phyloP scores from a whole-genome alignment of 495 filamentous ascomycete genomes.

The Cercophora newfieldiana region DNA sequence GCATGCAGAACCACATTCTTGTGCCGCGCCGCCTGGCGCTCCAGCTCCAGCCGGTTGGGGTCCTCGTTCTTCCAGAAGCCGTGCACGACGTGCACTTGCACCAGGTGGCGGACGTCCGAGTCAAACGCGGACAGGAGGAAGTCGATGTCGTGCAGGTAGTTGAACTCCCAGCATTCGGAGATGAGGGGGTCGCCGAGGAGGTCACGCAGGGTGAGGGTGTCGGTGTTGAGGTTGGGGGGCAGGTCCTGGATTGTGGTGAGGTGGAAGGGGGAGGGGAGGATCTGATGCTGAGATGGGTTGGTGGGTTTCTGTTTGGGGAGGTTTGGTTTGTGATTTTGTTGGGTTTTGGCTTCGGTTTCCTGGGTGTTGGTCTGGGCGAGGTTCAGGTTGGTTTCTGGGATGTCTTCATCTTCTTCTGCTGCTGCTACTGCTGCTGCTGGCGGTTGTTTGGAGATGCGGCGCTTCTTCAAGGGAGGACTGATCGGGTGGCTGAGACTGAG shows the following conservation, averaged over 20 bases:
- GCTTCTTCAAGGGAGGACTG: constrained; percentile 43
- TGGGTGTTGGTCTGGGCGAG: not conserved
- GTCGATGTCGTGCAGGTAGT: constrained; percentile 79
- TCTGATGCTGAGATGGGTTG: not conserved
- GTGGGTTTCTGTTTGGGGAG: not conserved
- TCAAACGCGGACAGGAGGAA: constrained; percentile 68
- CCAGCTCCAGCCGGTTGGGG: constrained; percentile 55
- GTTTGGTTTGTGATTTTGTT: not conserved
- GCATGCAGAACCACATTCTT: constrained; percentile 68
- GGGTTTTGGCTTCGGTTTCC: not conserved
- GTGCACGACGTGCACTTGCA: constrained; percentile 77
- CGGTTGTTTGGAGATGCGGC: constrained; percentile 19
- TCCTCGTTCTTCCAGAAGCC: constrained; percentile 85
- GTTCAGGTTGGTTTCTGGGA: not conserved
- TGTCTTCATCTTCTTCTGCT: not conserved
- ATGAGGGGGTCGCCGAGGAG: constrained; percentile 83
- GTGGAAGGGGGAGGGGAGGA: constrained; percentile 64
- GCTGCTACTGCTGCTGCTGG: constrained; percentile 9
- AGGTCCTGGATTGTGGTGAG: constrained; percentile 72
- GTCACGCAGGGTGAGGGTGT: constrained; percentile 66
- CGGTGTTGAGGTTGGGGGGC: constrained; percentile 59
- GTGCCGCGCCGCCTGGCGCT: constrained; percentile 60
- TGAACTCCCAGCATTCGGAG: constrained; percentile 86
- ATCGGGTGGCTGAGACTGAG: constrained; percentile 40
- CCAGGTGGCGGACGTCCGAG: constrained; percentile 60